Conservation (phyloP, 2,329 filamentous ascomycete species). For the Cercospora nicotianae region DNA sequence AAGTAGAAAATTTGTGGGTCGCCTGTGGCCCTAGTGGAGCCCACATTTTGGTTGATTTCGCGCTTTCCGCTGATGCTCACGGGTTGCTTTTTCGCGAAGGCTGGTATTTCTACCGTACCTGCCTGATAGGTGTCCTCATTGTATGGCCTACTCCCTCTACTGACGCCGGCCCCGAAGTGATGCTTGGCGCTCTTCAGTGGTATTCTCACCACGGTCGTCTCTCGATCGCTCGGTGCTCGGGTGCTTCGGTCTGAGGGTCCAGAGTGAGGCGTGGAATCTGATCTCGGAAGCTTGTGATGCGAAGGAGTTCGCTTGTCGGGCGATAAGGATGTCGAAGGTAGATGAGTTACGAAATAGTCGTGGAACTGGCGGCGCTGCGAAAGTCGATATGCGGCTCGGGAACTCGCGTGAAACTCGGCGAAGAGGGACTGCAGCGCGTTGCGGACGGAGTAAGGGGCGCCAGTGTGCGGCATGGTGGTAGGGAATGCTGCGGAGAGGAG, state of each 20-base stretch:
- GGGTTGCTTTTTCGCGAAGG: conserved; percentile 83
- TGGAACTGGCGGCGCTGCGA: conserved; percentile 62
- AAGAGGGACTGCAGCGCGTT: conserved; percentile 33
- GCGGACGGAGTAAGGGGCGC: conserved; percentile 34
- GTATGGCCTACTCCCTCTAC: conserved; percentile 78
- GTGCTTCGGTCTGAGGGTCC: conserved; percentile 26
- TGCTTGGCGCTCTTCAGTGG: conserved; percentile 92
- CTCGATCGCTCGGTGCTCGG: conserved; percentile 52
- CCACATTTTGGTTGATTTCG: conserved; percentile 36
- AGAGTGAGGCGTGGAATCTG: conserved; percentile 78
- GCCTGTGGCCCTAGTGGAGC: conserved; percentile 74
- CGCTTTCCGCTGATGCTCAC: conserved; percentile 55
- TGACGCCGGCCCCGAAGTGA: conserved; percentile 80
- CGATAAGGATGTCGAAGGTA: conserved; percentile 89
- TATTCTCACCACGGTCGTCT: conserved; percentile 92
- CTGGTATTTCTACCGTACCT: conserved; percentile 87
- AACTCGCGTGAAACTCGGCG: conserved; percentile 19
- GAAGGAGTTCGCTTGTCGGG: conserved; percentile 64
- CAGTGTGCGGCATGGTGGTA: conserved; percentile 33
- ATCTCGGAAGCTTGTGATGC: conserved; percentile 82
- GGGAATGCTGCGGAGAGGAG: not conserved
- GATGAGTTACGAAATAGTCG: conserved; percentile 95
- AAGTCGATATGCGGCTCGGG: conserved; percentile 6
- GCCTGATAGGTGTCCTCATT: conserved; percentile 96
- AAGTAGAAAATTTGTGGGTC: conserved; percentile 98